Evolutionary conservation across 2,329 filamentous ascomycete genomes (phyloP), one percentile per base, ranked within the genome.

Genomic region (Botrytis sinoallii): DNA sequence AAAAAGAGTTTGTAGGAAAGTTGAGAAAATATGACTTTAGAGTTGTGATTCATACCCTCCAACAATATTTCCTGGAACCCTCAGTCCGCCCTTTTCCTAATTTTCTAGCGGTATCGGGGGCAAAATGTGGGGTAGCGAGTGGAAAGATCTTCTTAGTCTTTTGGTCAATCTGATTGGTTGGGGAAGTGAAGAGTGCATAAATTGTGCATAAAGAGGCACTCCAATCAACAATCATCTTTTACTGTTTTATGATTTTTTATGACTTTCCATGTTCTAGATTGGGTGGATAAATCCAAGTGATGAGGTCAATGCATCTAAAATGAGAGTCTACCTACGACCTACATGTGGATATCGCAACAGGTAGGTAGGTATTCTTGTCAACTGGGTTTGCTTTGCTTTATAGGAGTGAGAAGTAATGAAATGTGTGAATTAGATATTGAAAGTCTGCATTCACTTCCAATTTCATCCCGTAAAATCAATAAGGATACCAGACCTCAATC

Each of bases 71-170:
- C 42, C 29, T 72, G 32, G 25, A 32, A 35, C 48, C 40, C 25
- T 46, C 48, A 29, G 25, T 32, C 38, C 18, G 44, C 22, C 22
- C 18, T 42, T 73, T 59, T 67, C 55, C 70, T 32, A 48, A 46
- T 35, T 73, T 73, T 70, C 48, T 65, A 73, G 66, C 72, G 72
- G 72, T 70, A 71, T 73, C 72, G 67, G 72, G 59, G 72, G 72
- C 38, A 63, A 71, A 73, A 73, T 73, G 72, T 73, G 72, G 72
- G 66, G 72, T 57, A 73, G 38, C 40, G n/a, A 61, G 42, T 46
- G 55, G 8, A 40, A 44, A 25, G 57, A 38, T 57, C 20, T 22
- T 57, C 48, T 60, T 60, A 20, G 29, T 16, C n/a, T 42, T 35
- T 52, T 9, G 18, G 55, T 22, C 22, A 20, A 25, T 46, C n/a